A percentile compares a stretch with the other conserved stretches of the same genome.
Evolutionary conservation across 306 rosid species (phyloP).

Genomic region (Medicago arabica): DNA sequence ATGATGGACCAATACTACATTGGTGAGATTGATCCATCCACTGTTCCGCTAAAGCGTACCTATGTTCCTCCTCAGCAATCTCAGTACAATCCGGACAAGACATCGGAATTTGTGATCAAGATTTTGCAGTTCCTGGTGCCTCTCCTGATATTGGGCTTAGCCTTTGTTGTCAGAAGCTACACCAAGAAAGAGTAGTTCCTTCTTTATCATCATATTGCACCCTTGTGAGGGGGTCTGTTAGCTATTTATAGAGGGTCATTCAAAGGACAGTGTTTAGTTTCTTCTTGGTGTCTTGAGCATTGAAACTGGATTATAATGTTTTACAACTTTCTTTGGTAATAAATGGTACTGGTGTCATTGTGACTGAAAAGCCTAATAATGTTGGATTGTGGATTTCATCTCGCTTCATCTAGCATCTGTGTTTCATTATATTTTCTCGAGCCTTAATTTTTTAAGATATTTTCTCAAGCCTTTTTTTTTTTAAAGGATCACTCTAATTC

Average conservation of each 20-base stretch:
- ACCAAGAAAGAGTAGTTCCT: conserved; percentile 80
- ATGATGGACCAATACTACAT: conserved; percentile 87
- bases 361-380: conserved; percentile 25
- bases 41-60: conserved; percentile 61
- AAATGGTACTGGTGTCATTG: conserved; percentile 30
- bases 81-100: conserved; percentile 69
- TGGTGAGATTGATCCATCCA: conserved; percentile 81
- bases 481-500: not conserved
- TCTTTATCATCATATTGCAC: conserved; percentile 24
- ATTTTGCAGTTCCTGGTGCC: conserved; percentile 90
- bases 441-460: not conserved
- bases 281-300: conserved; percentile 36
- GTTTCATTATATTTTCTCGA: conserved; percentile 18
- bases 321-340: conserved; percentile 33
- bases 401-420: conserved; percentile 24
- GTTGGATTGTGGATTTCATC: conserved; percentile 30
- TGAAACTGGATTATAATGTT: conserved; percentile 42
- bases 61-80: conserved; percentile 66
- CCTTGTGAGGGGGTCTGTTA: conserved; percentile 42
- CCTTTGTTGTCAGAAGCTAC: conserved; percentile 80
- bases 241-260: conserved; percentile 39
- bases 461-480: not conserved
- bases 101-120: conserved; percentile 78
- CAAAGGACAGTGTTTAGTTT: conserved; percentile 44
- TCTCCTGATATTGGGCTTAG: conserved; percentile 84